Evolutionary conservation across 805 yeast species (phyloP).

Genomic region (Cyberlindnera mississippiensis): DNA sequence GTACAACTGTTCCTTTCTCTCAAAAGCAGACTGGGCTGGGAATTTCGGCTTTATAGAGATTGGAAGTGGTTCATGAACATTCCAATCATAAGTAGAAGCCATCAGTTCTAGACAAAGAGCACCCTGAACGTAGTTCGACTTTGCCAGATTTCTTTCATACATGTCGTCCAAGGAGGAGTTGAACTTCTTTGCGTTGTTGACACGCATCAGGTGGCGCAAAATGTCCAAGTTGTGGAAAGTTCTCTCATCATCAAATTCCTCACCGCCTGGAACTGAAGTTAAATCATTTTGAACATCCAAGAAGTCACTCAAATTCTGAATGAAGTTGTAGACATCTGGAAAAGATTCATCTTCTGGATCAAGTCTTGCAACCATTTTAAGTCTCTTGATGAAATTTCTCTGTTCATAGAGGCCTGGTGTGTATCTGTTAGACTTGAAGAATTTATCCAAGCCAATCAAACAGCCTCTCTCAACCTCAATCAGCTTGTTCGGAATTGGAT

Average conservation of each 20-base stretch:
- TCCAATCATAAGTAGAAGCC: constrained; percentile 77
- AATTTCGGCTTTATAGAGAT: constrained; percentile 60
- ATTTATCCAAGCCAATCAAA: constrained; percentile 57
- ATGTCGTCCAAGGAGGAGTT: constrained; percentile 74
- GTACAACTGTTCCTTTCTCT: constrained; percentile 69
- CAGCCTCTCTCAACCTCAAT: constrained; percentile 61
- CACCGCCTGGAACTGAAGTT: constrained; percentile 70
- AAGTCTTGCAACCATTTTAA: constrained; percentile 46
- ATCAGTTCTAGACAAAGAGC: constrained; percentile 75
- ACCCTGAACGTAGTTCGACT: constrained; percentile 71
- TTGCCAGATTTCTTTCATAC: constrained; percentile 58
- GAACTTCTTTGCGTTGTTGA: constrained; percentile 74
- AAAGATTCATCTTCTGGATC: constrained; percentile 66
- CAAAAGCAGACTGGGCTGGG: constrained; percentile 79
- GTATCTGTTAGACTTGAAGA: constrained; percentile 54
- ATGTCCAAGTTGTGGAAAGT: constrained; percentile 75
- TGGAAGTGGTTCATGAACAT: constrained; percentile 50
- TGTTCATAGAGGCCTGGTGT: constrained; percentile 56
- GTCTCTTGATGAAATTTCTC: constrained; percentile 44
- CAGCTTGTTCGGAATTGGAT: constrained; percentile 49
- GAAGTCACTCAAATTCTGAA: constrained; percentile 56
- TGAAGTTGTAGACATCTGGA: constrained; percentile 43
- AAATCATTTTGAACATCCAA: constrained; percentile 62
- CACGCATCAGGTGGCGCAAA: constrained; percentile 71
- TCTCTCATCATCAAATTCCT: constrained; percentile 84